These are phyloP conservation scores for Ogataea pilisensis DNA, from an alignment of 805 yeast genomes.

Conservation along the genomic window DNA sequence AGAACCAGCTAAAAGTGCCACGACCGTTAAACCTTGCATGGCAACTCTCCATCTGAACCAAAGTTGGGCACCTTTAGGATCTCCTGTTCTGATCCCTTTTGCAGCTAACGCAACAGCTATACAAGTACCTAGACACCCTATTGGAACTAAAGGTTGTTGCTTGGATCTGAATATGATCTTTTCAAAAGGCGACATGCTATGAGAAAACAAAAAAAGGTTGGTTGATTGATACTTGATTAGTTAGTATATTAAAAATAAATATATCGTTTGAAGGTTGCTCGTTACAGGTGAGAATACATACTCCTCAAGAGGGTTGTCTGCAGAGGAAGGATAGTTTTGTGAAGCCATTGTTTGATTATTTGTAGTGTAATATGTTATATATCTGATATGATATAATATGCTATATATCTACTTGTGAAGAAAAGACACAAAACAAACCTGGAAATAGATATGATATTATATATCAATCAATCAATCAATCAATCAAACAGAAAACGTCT, in stretches of 20 bases:
- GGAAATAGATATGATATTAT: too few species aligned
- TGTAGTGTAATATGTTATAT: too few species aligned
- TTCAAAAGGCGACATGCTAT: conserved; percentile 46
- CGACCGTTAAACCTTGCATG: conserved; percentile 77
- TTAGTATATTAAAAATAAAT: background rate
- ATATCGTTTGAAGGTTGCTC: too few species aligned
- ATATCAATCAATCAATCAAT: too few species aligned
- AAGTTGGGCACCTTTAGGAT: conserved; percentile 69
- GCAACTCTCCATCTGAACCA: conserved; percentile 91
- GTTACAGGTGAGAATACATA: too few species aligned
- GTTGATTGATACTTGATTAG: background rate
- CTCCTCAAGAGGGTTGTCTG: conserved; percentile 45
- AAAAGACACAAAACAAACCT: too few species aligned
- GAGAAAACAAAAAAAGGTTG: conserved; percentile 30
- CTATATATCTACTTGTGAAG: too few species aligned
- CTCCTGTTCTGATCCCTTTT: conserved; percentile 66
- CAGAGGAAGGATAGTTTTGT: conserved; percentile 45
- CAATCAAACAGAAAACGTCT: too few species aligned
- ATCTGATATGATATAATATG: too few species aligned
- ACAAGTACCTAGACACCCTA: conserved; percentile 74
- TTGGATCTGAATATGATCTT: conserved; percentile 60
- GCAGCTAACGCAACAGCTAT: conserved; percentile 81
- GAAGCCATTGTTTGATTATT: conserved; percentile 38
- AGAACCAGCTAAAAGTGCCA: conserved; percentile 81
- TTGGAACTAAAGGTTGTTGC: conserved; percentile 86